Percentiles rank a stretch among this genome's conserved stretches.
phyloP scores from a whole-genome alignment of 139 green algal species.

The Chlorella sp. region DNA sequence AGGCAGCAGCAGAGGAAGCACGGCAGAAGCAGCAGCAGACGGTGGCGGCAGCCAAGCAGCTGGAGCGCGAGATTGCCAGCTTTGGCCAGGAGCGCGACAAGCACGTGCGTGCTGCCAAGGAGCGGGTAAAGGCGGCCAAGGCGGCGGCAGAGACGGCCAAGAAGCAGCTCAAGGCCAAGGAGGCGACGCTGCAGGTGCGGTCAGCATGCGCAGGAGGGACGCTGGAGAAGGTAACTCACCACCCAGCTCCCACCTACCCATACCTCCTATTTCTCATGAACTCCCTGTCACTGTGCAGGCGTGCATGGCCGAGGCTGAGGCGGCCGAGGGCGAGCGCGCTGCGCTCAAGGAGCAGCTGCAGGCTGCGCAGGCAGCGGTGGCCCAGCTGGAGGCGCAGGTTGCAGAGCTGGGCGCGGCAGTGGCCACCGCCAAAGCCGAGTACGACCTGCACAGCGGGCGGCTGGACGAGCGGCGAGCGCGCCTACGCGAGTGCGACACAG shows the following conservation, averaged over 20 bases:
- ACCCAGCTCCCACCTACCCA: neutral
- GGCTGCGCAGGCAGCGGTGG: constrained; percentile 33
- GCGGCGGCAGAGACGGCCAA: constrained; percentile 58
- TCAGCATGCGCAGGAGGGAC: neutral
- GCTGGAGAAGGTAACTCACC: neutral
- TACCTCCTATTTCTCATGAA: too few species aligned
- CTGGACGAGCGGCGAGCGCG: constrained; percentile 55
- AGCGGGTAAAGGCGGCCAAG: constrained; percentile 80
- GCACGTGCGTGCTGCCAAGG: constrained; percentile 67
- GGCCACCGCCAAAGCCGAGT: constrained; percentile 33
- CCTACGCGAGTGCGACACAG: constrained; percentile 78
- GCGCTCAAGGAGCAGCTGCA: constrained; percentile 65
- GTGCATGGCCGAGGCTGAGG: constrained; percentile 59
- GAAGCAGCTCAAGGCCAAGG: constrained; percentile 41
- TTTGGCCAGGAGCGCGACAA: constrained; percentile 78
- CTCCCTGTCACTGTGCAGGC: constrained; percentile 13
- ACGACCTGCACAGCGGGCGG: constrained; percentile 43
- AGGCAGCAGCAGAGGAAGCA: constrained; percentile 52
- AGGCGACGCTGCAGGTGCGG: constrained; percentile 36
- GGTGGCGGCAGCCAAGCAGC: constrained; percentile 62
- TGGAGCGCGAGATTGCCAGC: constrained; percentile 81
- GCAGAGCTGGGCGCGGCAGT: constrained; percentile 35
- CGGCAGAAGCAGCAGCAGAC: constrained; percentile 61
- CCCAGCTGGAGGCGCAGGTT: constrained; percentile 50
- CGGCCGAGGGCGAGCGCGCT: constrained; percentile 57